phyloP scores from a whole-genome alignment of 768 basidiomycete species.

The Pulveroboletus sp. region DNA sequence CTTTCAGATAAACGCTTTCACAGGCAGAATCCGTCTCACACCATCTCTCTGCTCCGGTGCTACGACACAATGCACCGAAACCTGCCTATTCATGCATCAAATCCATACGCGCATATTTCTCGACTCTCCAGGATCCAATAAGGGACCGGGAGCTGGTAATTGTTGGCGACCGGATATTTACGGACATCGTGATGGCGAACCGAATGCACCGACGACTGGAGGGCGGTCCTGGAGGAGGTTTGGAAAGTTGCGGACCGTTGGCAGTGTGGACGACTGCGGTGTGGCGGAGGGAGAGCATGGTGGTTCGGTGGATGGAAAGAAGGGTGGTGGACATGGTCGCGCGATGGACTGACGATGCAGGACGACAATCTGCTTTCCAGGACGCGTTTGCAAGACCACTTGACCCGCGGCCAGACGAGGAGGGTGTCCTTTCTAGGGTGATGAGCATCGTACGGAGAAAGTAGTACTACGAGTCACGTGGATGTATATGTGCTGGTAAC shows the following conservation, averaged over 20 bases:
- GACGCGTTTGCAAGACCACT: not conserved
- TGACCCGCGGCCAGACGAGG: not conserved
- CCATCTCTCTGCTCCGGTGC: constrained; percentile 74
- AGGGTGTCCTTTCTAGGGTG: not conserved
- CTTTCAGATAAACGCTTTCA: not conserved
- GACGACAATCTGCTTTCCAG: not conserved
- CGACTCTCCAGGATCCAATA: constrained; percentile 50
- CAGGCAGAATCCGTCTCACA: constrained; percentile 85
- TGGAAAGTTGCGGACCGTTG: constrained; percentile 43
- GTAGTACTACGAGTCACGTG: constrained; percentile 2
- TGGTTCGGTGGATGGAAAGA: constrained; percentile 58
- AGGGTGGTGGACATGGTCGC: constrained; percentile 43
- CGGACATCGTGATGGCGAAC: constrained; percentile 84
- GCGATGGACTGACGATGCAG: constrained; percentile 29
- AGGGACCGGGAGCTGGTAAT: constrained; percentile 64
- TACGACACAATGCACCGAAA: constrained; percentile 72
- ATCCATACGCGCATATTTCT: constrained; percentile 73
- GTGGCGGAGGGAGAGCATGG: constrained; percentile 61
- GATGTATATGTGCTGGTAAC: not conserved
- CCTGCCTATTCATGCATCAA: constrained; percentile 74
- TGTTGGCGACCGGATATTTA: constrained; percentile 90
- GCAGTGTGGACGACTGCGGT: constrained; percentile 68
- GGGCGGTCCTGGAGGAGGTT: constrained; percentile 4
- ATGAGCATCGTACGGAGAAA: not conserved
- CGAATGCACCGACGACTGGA: constrained; percentile 42